Conservation (phyloP, 495 filamentous ascomycete genomes). For the Trichoderma orchidacearum region DNA sequence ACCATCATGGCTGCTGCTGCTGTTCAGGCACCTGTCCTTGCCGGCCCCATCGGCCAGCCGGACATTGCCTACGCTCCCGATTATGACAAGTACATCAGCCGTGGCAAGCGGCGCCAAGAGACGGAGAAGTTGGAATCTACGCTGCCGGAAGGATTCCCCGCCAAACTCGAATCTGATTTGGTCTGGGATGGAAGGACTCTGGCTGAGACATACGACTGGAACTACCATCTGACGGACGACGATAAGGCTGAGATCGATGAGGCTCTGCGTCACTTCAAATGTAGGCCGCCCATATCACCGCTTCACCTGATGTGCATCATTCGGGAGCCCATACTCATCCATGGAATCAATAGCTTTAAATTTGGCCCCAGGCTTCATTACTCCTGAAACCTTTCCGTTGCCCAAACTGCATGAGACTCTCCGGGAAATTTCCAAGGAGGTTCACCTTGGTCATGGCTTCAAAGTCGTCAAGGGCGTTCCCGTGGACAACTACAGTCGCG, state of each 20-base stretch:
- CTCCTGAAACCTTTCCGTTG: constrained; percentile 41
- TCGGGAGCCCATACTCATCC: not conserved
- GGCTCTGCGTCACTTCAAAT: constrained; percentile 40
- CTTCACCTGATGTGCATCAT: not conserved
- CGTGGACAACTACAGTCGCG: constrained; percentile 33
- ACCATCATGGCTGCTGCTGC: not conserved
- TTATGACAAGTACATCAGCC: constrained; percentile 39
- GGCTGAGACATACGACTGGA: constrained; percentile 35
- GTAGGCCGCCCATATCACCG: constrained; percentile 11
- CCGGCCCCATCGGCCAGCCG: constrained; percentile 24
- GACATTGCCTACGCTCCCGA: constrained; percentile 47
- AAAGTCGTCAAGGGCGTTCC: constrained; percentile 46
- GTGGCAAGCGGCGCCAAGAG: constrained; percentile 30
- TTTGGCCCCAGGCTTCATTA: constrained; percentile 32
- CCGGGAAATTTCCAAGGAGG: constrained; percentile 33
- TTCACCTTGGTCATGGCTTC: constrained; percentile 48
- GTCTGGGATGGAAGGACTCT: constrained; percentile 47
- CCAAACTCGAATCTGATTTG: constrained; percentile 29
- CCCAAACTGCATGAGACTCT: constrained; percentile 33
- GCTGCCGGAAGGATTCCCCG: constrained; percentile 38
- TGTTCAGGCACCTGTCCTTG: constrained; percentile 12
- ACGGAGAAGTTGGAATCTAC: constrained; percentile 24
- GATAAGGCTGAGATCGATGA: constrained; percentile 42
- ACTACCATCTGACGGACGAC: constrained; percentile 27
- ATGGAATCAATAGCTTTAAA: constrained; percentile 14